Evolutionary conservation across 768 basidiomycete species (phyloP).

Genomic region (Tulasnella sp.): DNA sequence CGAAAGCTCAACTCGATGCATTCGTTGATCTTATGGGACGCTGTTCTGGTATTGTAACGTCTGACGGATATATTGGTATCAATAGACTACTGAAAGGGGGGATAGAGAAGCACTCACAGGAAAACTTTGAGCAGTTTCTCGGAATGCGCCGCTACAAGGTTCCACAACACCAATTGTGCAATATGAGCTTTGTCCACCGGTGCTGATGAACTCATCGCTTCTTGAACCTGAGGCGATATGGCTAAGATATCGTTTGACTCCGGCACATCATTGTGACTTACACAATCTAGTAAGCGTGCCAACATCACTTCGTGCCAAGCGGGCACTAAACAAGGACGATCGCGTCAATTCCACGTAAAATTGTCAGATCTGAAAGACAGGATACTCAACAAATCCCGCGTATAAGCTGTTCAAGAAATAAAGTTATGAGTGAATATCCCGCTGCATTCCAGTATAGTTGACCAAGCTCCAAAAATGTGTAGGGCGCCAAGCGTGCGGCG

Average conservation of each 20-base stretch:
- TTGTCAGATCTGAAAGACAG: too few relatives aligned
- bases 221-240: conserved; percentile 6
- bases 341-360: neutral
- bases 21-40: conserved; percentile 4
- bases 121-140: neutral
- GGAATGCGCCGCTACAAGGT: neutral
- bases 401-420: neutral
- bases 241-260: too few relatives aligned
- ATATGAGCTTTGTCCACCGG: neutral
- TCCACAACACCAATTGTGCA: neutral
- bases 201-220: neutral
- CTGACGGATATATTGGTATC: neutral
- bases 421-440: neutral
- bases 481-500: neutral
- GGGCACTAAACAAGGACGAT: neutral
- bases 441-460: conserved; percentile 3
- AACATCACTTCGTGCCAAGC: conserved; percentile 6
- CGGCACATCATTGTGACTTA: neutral
- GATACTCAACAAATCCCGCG: neutral
- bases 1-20: conserved; percentile 1
- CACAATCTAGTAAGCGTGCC: conserved; percentile 1
- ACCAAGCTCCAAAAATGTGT: neutral
- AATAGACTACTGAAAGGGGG: neutral
- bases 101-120: neutral
- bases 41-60: neutral